Base-by-base conservation (phyloP, 192 early-diverging fungal genomes). In the Jimgerdemannia flammicorona region DNA sequence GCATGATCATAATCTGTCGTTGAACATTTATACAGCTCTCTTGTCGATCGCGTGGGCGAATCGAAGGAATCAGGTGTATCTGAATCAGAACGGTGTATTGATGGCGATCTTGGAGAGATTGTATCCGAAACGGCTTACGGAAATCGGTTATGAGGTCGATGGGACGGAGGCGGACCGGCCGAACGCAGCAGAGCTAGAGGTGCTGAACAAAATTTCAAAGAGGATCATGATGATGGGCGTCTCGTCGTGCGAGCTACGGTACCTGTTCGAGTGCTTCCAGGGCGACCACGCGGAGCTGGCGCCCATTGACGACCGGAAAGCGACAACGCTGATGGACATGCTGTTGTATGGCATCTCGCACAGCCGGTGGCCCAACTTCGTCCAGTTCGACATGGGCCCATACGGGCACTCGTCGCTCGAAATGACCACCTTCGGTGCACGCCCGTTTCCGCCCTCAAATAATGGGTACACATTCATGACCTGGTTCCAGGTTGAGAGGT, bases 401-500 rank as follows among this genome's bases (percentile, higher is more conserved):
- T 44, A 67, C 43, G 75, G 76, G 3, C 75, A 75, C 68, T 80
- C 81, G 41, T 84, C 83, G 14, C 66, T 90, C 3, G 79, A 88
- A 41, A 70, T 90, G n/a, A 75, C 76, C 4, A 77, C 80, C 4
- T 67, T 87, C 2, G 49, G 49, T 10, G 75, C 79, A 4, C 74
- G 85, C 40, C 81, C 80, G 17, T 90, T 92, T 72, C 90, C 90
- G 4, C 89, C 90, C 18, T 74, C 73, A 8, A 81, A 40, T 42
- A 76, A 79, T 7, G 88, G 88, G 41, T 92, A 92, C 72, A 90
- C 89, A 3, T 82, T 91, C 65, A 70, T 90, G 65, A 69, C 73
- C 3, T 92, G 91, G 91, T 66, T 92, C 43, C 85, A 86, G 59
- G 82, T 92, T 40, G 88, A 92, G 79, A 81, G 77, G 41, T 81